phyloP scores from a whole-genome alignment of 2,329 filamentous ascomycete species.

The Pseudocercospora pini-densiflorae region DNA sequence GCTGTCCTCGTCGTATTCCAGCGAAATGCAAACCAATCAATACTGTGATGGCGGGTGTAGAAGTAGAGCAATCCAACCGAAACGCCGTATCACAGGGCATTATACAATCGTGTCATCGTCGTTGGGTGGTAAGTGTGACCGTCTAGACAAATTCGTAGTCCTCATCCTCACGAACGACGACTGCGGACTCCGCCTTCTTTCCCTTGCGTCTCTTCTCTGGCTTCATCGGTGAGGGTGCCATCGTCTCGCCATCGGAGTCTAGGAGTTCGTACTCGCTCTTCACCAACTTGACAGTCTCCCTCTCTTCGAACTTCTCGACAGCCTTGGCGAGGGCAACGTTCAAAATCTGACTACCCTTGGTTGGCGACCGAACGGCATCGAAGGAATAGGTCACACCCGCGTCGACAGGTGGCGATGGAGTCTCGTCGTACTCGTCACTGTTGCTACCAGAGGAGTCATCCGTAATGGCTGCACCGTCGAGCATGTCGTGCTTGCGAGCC shows the following conservation, averaged over 20 bases:
- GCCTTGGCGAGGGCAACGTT: conserved; percentile 61
- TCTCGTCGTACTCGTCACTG: conserved; percentile 50
- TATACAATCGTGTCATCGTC: conserved; percentile 6
- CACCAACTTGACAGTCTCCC: conserved; percentile 64
- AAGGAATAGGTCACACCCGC: conserved; percentile 59
- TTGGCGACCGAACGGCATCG: conserved; percentile 56
- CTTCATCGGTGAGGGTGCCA: conserved; percentile 30
- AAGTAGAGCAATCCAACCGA: conserved; percentile 3
- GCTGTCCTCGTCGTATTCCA: conserved; percentile 9
- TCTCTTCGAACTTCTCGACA: conserved; percentile 63
- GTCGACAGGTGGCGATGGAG: conserved; percentile 50
- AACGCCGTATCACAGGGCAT: not conserved
- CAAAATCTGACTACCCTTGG: conserved; percentile 61
- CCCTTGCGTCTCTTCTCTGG: conserved; percentile 40
- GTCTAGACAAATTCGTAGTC: conserved; percentile 43
- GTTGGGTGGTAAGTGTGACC: not conserved
- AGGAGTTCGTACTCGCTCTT: conserved; percentile 64
- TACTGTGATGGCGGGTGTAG: conserved; percentile 9
- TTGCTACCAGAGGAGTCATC: conserved; percentile 51
- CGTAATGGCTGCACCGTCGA: conserved; percentile 37
- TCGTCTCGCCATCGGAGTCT: conserved; percentile 43
- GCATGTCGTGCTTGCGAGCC: conserved; percentile 51
- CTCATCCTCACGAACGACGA: conserved; percentile 35
- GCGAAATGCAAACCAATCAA: conserved; percentile 12
- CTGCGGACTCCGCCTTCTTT: conserved; percentile 39